phyloP scores from a whole-genome alignment of 169 alveolate species.

The Eimeria falciformis region DNA sequence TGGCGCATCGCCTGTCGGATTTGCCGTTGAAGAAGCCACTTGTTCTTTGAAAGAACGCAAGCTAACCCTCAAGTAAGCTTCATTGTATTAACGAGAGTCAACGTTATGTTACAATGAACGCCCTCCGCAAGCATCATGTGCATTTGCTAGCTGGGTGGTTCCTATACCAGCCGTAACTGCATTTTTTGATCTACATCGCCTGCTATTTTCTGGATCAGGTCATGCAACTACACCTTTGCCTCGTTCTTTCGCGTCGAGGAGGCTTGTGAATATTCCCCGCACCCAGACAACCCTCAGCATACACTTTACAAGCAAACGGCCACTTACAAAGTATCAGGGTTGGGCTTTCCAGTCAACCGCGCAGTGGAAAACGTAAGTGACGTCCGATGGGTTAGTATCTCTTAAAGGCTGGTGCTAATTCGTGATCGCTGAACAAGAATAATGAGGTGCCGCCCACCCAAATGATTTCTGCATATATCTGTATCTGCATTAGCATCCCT shows the following conservation, averaged over 20 bases:
- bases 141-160: not conserved
- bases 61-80: constrained; percentile 1
- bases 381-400: not conserved
- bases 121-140: not conserved
- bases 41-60: constrained; percentile 18
- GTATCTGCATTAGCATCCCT: not conserved
- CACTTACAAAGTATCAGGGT: constrained; percentile 62
- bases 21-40: constrained; percentile 56
- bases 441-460: not conserved
- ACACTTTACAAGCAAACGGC: constrained; percentile 76
- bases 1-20: constrained; percentile 47
- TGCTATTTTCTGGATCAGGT: not conserved
- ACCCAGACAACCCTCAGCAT: constrained; percentile 69
- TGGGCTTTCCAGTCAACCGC: constrained; percentile 45
- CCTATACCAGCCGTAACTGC: not conserved
- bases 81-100: too few species aligned
- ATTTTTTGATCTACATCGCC: not conserved
- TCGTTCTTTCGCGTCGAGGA: constrained; percentile 70
- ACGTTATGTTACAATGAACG: too few species aligned
- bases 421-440: not conserved
- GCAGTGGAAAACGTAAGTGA: constrained; percentile 63
- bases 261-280: constrained; percentile 56
- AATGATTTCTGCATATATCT: not conserved
- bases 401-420: not conserved
- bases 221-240: constrained; percentile 72